Evolutionary conservation across 257 asterid genomes (phyloP).

Genomic region (Solanum microdontum): DNA sequence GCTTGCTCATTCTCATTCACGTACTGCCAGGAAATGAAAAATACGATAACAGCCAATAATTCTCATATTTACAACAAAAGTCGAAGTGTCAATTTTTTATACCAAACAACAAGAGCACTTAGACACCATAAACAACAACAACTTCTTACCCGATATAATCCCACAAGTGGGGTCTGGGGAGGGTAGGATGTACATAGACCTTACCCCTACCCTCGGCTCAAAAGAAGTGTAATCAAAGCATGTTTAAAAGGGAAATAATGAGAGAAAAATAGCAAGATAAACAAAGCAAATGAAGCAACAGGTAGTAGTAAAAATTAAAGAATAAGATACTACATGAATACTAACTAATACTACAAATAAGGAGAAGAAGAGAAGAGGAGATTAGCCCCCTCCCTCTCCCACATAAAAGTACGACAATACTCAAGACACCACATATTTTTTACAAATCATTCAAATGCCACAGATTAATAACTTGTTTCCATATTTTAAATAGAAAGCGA

Average conservation of each 20-base stretch:
- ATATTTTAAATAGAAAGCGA: not conserved
- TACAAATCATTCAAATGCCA: not conserved
- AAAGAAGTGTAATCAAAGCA: not conserved
- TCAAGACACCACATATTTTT: not conserved
- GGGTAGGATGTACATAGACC: not conserved
- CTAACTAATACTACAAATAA: not conserved
- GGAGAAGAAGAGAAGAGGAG: not conserved
- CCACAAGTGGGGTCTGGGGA: not conserved
- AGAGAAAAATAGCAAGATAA: not conserved
- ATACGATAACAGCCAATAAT: not conserved
- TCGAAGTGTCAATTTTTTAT: not conserved
- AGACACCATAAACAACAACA: not conserved
- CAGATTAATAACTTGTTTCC: not conserved
- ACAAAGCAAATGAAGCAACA: not conserved
- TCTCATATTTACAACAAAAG: not conserved
- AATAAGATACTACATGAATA: not conserved
- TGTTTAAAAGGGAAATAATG: not conserved
- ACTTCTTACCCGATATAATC: not conserved
- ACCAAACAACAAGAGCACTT: not conserved
- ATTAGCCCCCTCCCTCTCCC: not conserved
- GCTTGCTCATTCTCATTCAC: constrained; percentile 3
- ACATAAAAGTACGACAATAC: not conserved
- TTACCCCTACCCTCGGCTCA: not conserved
- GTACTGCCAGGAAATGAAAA: not conserved
- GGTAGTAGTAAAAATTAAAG: not conserved